Conservation (phyloP, 208 protist genomes). For the Trypanosoma mega region DNA sequence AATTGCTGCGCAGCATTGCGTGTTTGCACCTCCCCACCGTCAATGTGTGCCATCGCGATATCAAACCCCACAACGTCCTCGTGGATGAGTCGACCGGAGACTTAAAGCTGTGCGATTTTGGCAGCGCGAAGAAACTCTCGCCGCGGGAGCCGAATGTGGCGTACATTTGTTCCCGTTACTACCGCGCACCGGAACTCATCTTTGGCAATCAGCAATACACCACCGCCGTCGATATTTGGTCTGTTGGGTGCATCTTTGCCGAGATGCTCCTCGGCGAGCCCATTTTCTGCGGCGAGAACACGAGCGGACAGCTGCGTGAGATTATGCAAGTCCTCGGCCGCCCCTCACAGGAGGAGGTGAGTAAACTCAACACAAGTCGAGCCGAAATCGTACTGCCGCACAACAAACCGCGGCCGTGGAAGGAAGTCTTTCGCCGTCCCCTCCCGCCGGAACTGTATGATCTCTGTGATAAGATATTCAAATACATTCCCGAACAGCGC, state of each 20-base stretch:
- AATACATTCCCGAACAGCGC: slow-evolving; percentile 92
- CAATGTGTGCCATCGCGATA: slow-evolving; percentile 96
- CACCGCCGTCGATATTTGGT: slow-evolving; percentile 99
- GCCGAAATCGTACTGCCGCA: slow-evolving; percentile 50
- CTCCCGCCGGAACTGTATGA: slow-evolving; percentile 87
- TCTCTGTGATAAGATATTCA: slow-evolving; percentile 92
- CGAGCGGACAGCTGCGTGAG: slow-evolving; percentile 97
- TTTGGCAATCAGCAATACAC: slow-evolving; percentile 99
- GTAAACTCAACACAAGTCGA: slow-evolving; percentile 60
- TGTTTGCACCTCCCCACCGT: slow-evolving; percentile 95
- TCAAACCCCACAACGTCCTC: slow-evolving; percentile 99
- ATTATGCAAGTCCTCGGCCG: slow-evolving; percentile 97
- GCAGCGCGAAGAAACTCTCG: slow-evolving; percentile 99
- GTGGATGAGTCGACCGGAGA: slow-evolving; percentile 96
- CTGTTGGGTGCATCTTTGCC: slow-evolving; percentile 99
- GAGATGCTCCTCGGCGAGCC: slow-evolving; percentile 99
- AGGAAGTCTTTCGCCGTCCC: slow-evolving; percentile 51
- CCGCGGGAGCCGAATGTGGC: slow-evolving; percentile 98
- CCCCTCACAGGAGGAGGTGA: slow-evolving; percentile 73
- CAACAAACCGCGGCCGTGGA: slow-evolving; percentile 57
- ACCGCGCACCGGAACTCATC: slow-evolving; percentile 99
- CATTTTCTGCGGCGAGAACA: slow-evolving; percentile 99
- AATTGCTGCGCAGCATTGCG: slow-evolving; percentile 88
- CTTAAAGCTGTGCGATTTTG: slow-evolving; percentile 98
- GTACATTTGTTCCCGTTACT: slow-evolving; percentile 99